Evolutionary conservation across 148 eudicot species (phyloP).

Genomic region (Agrostemma githago): DNA sequence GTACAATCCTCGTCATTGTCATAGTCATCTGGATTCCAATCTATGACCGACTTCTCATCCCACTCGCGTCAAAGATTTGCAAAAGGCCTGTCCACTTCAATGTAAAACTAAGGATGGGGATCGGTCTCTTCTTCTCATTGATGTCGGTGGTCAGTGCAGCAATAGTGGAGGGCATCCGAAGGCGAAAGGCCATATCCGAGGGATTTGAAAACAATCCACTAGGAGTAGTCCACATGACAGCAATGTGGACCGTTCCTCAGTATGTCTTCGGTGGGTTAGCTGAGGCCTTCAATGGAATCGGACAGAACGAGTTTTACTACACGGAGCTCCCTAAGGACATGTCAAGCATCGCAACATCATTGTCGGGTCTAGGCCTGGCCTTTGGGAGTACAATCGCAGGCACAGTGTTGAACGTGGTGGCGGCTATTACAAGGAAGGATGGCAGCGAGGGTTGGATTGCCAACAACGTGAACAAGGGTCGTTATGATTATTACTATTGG

Average conservation of each 20-base stretch:
- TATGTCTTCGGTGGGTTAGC: conserved; percentile 57
- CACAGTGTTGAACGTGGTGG: conserved; percentile 41
- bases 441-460: conserved; percentile 64
- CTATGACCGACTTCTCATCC: conserved; percentile 66
- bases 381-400: conserved; percentile 58
- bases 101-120: conserved; percentile 67
- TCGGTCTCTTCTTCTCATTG: conserved; percentile 48
- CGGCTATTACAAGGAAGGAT: conserved; percentile 30
- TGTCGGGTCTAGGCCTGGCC: conserved; percentile 50
- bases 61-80: conserved; percentile 58
- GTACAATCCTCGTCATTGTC: conserved; percentile 48
- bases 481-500: conserved; percentile 73
- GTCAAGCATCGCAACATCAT: conserved; percentile 65
- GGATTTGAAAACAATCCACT: conserved; percentile 34
- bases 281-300: conserved; percentile 67
- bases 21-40: conserved; percentile 54
- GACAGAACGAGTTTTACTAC: conserved; percentile 76
- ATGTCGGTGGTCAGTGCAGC: conserved; percentile 59
- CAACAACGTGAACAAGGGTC: conserved; percentile 60
- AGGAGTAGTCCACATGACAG: conserved; percentile 55
- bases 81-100: conserved; percentile 50
- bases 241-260: conserved; percentile 65
- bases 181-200: conserved; percentile 39
- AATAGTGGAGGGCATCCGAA: conserved; percentile 51
- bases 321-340: conserved; percentile 76